These are phyloP conservation scores for Rhizoclosmatium globosum DNA, from an alignment of 192 early-diverging fungal genomes.

Conservation along the genomic window DNA sequence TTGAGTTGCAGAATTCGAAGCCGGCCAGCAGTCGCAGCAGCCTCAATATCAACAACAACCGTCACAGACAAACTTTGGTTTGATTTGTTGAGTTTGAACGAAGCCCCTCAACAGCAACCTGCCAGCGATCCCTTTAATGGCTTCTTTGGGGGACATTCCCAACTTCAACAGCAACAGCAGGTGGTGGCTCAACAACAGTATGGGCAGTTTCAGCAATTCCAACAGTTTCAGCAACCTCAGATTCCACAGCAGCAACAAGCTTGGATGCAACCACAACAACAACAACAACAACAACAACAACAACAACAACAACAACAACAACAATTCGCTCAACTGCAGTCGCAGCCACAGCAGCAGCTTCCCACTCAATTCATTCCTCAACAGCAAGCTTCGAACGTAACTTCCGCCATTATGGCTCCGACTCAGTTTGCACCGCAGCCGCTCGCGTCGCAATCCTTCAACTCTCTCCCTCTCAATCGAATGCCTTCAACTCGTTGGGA, in stretches of 20 bases:
- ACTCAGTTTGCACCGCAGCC: neutral
- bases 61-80: neutral
- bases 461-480: neutral
- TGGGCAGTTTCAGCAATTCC: neutral
- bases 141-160: constrained; percentile 14
- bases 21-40: neutral
- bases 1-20: constrained; percentile 48
- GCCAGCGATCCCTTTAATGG: neutral
- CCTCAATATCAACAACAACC: neutral
- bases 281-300: constrained; percentile 20
- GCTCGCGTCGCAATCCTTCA: neutral
- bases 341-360: constrained; percentile 37
- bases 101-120: neutral
- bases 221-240: constrained; percentile 13
- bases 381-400: constrained; percentile 31
- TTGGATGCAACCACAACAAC: neutral
- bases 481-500: constrained; percentile 44
- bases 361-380: constrained; percentile 32
- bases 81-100: constrained; percentile 17
- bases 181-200: constrained; percentile 14
- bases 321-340: constrained; percentile 14
- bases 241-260: constrained; percentile 2
- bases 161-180: constrained; percentile 13
- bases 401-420: neutral
- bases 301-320: constrained; percentile 33